Percentiles rank a stretch among this genome's conserved stretches.
Evolutionary conservation across 345 rosid species (phyloP).

Genomic region (Salix koriyanagi): DNA sequence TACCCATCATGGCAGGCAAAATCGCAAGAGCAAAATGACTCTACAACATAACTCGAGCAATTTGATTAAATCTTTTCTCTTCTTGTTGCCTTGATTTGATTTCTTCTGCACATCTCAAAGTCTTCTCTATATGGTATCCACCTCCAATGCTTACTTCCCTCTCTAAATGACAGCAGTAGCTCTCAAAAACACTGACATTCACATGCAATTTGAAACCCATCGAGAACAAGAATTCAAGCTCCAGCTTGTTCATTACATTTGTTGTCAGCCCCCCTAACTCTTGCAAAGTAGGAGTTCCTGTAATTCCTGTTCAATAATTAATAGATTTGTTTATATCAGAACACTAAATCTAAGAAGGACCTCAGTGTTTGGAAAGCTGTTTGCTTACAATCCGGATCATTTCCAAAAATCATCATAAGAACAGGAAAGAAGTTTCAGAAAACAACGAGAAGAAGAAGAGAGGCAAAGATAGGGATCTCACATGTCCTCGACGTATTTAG

Average conservation of each 20-base stretch:
- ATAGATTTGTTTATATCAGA: background rate
- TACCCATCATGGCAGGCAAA: background rate
- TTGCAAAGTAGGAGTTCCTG: conserved; percentile 71
- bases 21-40: background rate
- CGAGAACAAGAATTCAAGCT: conserved; percentile 74
- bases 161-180: conserved; percentile 81
- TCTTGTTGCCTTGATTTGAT: conserved; percentile 59
- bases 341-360: background rate
- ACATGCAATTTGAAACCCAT: conserved; percentile 88
- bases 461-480: conserved; percentile 31
- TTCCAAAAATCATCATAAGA: background rate
- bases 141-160: conserved; percentile 88
- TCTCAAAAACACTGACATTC: conserved; percentile 83
- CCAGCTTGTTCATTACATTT: conserved; percentile 66
- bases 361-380: background rate
- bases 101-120: conserved; percentile 78
- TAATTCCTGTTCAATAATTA: conserved; percentile 51
- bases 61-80: conserved; percentile 42
- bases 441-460: background rate
- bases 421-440: background rate
- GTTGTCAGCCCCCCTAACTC: conserved; percentile 78
- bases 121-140: conserved; percentile 80
- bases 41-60: conserved; percentile 58
- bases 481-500: conserved; percentile 91
- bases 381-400: background rate